phyloP scores from a whole-genome alignment of 441 rosid species.

The Brassica balearica region DNA sequence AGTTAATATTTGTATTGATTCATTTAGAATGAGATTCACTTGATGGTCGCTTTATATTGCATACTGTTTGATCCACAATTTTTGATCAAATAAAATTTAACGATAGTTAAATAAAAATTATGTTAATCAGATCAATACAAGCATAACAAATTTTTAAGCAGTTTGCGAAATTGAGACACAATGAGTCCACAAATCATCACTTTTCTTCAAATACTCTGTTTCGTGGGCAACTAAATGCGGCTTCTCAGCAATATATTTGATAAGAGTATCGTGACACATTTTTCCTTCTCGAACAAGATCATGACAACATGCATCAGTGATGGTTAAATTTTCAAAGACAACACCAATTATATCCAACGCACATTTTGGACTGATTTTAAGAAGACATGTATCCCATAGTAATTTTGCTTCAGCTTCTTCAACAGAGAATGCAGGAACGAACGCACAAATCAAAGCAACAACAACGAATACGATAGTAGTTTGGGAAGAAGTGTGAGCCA shows the following conservation, averaged over 20 bases:
- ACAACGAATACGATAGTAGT: no score
- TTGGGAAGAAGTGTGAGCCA: no score
- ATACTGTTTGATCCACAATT: background rate
- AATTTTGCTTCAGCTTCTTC: no score
- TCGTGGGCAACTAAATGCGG: background rate
- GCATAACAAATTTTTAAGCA: background rate
- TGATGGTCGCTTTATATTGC: background rate
- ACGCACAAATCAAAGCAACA: no score
- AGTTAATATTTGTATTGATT: background rate
- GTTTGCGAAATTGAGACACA: background rate
- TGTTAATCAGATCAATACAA: background rate
- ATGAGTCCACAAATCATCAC: conserved; percentile 11
- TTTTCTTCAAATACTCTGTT: conserved; percentile 2
- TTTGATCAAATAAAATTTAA: background rate
- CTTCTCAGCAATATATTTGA: background rate
- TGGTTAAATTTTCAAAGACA: background rate
- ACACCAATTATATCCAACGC: background rate
- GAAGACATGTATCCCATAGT: no score
- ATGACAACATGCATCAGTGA: background rate
- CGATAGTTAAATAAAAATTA: background rate
- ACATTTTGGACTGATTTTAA: no score
- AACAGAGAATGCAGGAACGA: no score
- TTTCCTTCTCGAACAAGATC: conserved; percentile 11
- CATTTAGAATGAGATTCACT: background rate
- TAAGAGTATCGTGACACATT: background rate